These are phyloP conservation scores for Rhizopus stolonifer DNA, from an alignment of 371 early-diverging fungal species.

Conservation along the genomic window DNA sequence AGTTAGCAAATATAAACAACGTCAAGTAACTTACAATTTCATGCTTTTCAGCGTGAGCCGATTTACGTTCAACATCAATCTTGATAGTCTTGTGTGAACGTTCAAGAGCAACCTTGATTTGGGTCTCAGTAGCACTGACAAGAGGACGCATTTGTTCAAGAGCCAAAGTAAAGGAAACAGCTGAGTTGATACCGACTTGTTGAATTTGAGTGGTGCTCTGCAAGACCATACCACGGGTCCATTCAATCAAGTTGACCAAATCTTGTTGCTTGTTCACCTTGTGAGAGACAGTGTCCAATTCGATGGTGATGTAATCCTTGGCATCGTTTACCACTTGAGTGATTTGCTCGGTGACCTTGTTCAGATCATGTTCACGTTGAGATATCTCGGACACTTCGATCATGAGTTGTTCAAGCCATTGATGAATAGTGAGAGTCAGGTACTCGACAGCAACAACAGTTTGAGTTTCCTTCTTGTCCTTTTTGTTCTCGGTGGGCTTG, in stretches of 20 bases:
- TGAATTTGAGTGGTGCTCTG: constrained; percentile 27
- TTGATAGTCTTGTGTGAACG: constrained; percentile 24
- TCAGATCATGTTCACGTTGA: constrained; percentile 17
- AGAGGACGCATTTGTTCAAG: constrained; percentile 28
- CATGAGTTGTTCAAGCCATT: constrained; percentile 22
- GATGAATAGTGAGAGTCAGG: constrained; percentile 6
- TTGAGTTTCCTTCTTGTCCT: constrained; percentile 1
- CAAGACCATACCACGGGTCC: constrained; percentile 31
- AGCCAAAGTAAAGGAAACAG: constrained; percentile 22
- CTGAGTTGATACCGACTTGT: constrained; percentile 24
- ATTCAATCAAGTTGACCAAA: constrained; percentile 20
- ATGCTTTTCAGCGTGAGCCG: constrained; percentile 18
- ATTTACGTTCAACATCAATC: constrained; percentile 19
- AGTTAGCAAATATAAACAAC: neutral
- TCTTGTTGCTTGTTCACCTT: constrained; percentile 18
- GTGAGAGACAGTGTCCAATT: constrained; percentile 20
- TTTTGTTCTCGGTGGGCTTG: too few species aligned
- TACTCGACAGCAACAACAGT: constrained; percentile 19
- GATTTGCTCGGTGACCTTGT: constrained; percentile 15
- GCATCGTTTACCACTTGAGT: constrained; percentile 8
- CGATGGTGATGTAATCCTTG: constrained; percentile 15
- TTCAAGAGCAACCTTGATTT: constrained; percentile 21
- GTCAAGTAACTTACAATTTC: constrained; percentile 22
- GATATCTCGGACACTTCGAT: constrained; percentile 17
- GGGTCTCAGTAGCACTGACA: constrained; percentile 19